Conservation (phyloP, 495 filamentous ascomycete species). For the Penicillium egyptiacum region DNA sequence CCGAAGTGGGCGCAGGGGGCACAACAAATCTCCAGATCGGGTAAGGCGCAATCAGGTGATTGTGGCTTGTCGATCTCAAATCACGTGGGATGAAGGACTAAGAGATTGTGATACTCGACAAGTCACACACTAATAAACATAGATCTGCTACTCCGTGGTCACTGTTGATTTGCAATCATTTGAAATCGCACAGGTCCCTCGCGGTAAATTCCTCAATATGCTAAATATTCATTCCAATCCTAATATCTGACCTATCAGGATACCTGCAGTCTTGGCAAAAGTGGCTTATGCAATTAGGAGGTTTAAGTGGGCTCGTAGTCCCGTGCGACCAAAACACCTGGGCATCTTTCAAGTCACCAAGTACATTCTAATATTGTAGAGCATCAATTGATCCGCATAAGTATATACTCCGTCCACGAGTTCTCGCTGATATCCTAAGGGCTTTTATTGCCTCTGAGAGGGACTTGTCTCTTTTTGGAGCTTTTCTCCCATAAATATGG, state of each 20-base stretch:
- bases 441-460: not conserved
- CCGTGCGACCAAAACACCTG: constrained; percentile 22
- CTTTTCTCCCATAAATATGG: not conserved
- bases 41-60: constrained; percentile 38
- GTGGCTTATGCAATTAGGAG: constrained; percentile 20
- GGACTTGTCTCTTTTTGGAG: not conserved
- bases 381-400: not conserved
- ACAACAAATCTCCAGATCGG: constrained; percentile 51
- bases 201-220: not conserved
- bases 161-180: not conserved
- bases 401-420: not conserved
- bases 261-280: constrained; percentile 16
- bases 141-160: not conserved
- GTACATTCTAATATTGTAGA: not conserved
- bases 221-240: not conserved
- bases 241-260: constrained; percentile 7
- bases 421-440: not conserved
- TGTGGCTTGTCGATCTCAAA: constrained; percentile 18
- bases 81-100: constrained; percentile 12
- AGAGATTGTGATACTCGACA: not conserved
- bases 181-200: not conserved
- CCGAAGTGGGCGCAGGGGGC: constrained; percentile 22
- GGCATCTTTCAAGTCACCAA: not conserved
- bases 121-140: not conserved
- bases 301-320: constrained; percentile 24